Conservation (phyloP, 176 grass and related monocot genomes). For the Carex parvula region DNA sequence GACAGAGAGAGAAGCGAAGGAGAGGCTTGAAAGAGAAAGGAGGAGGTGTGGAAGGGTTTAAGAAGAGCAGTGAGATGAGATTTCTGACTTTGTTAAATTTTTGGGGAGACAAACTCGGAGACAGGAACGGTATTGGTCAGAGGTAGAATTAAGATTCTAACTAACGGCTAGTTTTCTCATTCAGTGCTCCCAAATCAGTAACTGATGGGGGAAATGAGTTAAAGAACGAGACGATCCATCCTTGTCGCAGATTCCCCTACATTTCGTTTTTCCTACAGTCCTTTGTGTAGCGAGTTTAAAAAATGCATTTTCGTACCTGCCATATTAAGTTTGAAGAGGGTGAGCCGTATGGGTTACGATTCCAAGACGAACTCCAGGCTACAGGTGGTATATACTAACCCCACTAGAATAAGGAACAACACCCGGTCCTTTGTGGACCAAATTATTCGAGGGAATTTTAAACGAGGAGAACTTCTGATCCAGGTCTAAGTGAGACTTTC, state of each 20-base stretch:
- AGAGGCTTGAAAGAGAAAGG: conserved; percentile 22
- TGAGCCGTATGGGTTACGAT: background rate
- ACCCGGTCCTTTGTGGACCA: background rate
- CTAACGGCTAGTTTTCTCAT: conserved; percentile 31
- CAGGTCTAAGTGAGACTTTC: background rate
- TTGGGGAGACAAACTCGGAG: conserved; percentile 27
- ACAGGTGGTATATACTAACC: background rate
- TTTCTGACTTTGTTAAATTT: conserved; percentile 17
- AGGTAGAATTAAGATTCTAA: conserved; percentile 12
- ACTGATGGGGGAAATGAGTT: conserved; percentile 2
- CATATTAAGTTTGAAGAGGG: background rate
- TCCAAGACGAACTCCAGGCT: background rate
- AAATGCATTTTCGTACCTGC: background rate
- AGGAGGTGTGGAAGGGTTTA: conserved; percentile 3
- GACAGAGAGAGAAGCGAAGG: background rate
- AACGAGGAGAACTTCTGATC: background rate
- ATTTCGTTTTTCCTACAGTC: background rate
- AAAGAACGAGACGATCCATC: conserved; percentile 1
- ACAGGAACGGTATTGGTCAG: conserved; percentile 17
- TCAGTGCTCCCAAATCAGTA: conserved; percentile 14
- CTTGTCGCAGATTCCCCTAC: background rate
- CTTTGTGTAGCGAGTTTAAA: background rate
- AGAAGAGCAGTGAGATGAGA: background rate
- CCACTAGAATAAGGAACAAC: background rate
- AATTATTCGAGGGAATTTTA: background rate